Base-by-base conservation (phyloP, 768 basidiomycete species). In the Pleurotus pulmonarius region DNA sequence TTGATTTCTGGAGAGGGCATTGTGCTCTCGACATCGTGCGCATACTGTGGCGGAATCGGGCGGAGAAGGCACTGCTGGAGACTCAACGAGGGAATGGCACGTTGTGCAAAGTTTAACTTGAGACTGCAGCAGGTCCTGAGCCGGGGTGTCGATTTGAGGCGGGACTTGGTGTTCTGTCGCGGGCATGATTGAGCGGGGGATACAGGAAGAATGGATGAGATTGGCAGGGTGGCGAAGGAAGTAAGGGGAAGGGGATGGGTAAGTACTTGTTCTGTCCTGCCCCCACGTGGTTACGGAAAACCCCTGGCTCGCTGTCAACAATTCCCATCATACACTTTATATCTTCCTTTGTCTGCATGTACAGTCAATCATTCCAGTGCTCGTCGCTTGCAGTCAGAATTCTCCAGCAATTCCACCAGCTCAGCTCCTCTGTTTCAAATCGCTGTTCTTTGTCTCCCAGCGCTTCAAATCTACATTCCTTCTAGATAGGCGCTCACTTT, bases 81-180 rank as follows among this genome's bases (percentile, higher is more conserved):
- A 62, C 64, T 78, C 77, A 39, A 72, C 65, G 51, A 79, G 69
- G 51, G 40, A 15, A 20, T 72, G 70, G 43, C 81, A 82, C 15
- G 69, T 65, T 8, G 74, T 63, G 61, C 81, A 82, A 57, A 78
- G 61, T 67, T 80, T 79, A 48, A 65, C 64, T 65, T 79, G 75
- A 15, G 61, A 58, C 22, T 66, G 65, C 20, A 61, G 69, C 11
- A 51, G 45, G 18, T 71, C 68, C 46, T 60, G 66, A 3, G 49
- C 51, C 37, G 56, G 57, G 41, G 64, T 65, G 44, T 65, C 67
- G 58, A 62, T 49, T n/a, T 46, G 55, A 49, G 65, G 55, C 20
- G 67, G 55, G 57, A 67, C 54, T 60, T 67, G 71, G 64, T 79
- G 79, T 69, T 77, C 78, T 64, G 82, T 52, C 16, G 51, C 73